Percentiles rank a stretch among this genome's conserved stretches.
Conservation (phyloP, 2,329 filamentous ascomycete species). For the Monosporascus ibericus region DNA sequence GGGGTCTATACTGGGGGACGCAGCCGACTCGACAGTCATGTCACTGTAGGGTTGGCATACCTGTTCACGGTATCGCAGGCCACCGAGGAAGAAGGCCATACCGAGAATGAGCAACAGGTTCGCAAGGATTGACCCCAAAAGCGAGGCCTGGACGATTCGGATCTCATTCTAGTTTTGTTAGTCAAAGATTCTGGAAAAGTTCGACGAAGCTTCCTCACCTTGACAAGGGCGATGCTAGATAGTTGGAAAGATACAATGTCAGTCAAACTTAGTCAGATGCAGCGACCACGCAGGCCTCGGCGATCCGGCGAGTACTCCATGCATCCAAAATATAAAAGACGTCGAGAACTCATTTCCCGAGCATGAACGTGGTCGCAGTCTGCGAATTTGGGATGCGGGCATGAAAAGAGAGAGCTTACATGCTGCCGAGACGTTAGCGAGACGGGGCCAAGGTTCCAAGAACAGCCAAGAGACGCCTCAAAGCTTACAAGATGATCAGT, state of each 20-base stretch:
- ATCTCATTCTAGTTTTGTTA: constrained; percentile 60
- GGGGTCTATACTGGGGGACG: too few relatives aligned
- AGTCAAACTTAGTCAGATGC: constrained; percentile 20
- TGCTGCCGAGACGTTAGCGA: constrained; percentile 17
- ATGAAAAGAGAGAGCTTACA: constrained; percentile 10
- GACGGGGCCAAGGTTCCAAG: background rate
- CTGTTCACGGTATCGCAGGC: constrained; percentile 82
- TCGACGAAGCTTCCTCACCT: constrained; percentile 37
- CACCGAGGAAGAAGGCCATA: constrained; percentile 86
- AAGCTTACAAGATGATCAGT: constrained; percentile 64
- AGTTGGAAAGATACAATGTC: constrained; percentile 23
- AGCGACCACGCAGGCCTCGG: background rate
- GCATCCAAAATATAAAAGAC: too few relatives aligned
- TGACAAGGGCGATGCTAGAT: constrained; percentile 66
- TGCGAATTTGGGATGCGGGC: too few relatives aligned
- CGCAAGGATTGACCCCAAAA: constrained; percentile 83
- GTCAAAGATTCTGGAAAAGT: constrained; percentile 3
- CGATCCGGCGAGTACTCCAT: background rate
- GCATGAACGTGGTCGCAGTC: constrained; percentile 5
- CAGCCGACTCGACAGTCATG: background rate
- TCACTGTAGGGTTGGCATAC: constrained; percentile 30
- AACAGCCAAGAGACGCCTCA: background rate
- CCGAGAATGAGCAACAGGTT: constrained; percentile 85
- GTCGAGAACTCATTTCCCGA: constrained; percentile 6
- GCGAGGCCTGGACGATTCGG: constrained; percentile 82